phyloP scores from a whole-genome alignment of 1,139 yeast species.

The Chernovozyma sophiae-reginae region DNA sequence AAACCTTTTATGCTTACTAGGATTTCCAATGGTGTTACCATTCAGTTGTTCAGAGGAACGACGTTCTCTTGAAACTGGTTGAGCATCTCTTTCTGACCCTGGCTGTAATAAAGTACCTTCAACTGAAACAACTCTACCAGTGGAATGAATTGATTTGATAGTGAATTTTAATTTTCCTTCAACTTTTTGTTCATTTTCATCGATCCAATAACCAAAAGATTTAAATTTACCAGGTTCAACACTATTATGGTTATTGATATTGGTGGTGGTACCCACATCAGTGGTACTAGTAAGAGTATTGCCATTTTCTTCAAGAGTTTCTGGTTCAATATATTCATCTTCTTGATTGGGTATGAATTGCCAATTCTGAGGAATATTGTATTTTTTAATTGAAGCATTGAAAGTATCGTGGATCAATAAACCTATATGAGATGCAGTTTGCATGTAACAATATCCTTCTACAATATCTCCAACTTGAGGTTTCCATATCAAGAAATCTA shows the following conservation, averaged over 20 bases:
- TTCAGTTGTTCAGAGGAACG: slow-evolving; percentile 15
- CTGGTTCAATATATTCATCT: slow-evolving; percentile 40
- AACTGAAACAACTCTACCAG: slow-evolving; percentile 78
- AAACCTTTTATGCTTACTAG: slow-evolving; percentile 39
- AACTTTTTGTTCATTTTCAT: slow-evolving; percentile 63
- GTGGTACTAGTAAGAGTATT: not conserved
- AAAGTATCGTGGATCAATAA: slow-evolving; percentile 86
- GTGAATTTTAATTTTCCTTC: slow-evolving; percentile 80
- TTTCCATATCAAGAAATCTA: slow-evolving; percentile 84
- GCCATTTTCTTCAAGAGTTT: not conserved
- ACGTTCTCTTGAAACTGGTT: slow-evolving; percentile 43
- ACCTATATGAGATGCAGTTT: slow-evolving; percentile 94
- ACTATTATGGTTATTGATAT: slow-evolving; percentile 16
- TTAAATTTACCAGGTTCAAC: slow-evolving; percentile 25
- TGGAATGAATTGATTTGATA: slow-evolving; percentile 65
- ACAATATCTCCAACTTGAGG: slow-evolving; percentile 80
- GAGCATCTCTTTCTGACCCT: slow-evolving; percentile 53
- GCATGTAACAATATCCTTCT: slow-evolving; percentile 87
- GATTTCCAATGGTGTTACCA: slow-evolving; percentile 6
- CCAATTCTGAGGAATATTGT: slow-evolving; percentile 82
- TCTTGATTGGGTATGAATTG: slow-evolving; percentile 72
- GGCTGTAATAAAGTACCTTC: slow-evolving; percentile 77
- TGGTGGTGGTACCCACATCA: not conserved
- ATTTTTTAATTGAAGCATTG: slow-evolving; percentile 87
- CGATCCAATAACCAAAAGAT: slow-evolving; percentile 85